Evolutionary conservation across 208 protist genomes (phyloP), one percentile per base, ranked within the genome.

Genomic region (Acanthamoeba triangularis): DNA sequence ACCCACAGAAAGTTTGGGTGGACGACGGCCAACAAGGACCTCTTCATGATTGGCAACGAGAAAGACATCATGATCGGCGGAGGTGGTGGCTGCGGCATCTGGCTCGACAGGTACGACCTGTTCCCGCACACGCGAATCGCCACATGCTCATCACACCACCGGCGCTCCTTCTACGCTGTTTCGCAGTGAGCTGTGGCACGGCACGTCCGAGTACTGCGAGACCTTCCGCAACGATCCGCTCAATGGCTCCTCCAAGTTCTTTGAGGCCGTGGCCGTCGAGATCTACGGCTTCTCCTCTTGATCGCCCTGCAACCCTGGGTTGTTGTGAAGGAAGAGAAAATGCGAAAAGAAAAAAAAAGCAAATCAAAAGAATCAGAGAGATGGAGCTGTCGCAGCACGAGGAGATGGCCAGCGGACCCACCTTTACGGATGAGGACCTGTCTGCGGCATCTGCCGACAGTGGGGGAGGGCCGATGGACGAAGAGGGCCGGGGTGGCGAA

Each of bases 1-100:
- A n/a, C n/a, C n/a, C n/a, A n/a, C 54, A 67, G 82, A 23, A 56
- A 90, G n/a, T 65, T 49, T 67, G 52, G 82, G 16, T 65, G 52
- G 52, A 65, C 44, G 5, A 28, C 52, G 47, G 33, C 52, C 11
- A 90, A 90, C 82, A 90, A 61, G 52, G 82, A 90, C n/a, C 37
- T 90, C 13, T 90, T 90, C 82, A 90, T 90, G 82, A 90, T 90
- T 10, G 82, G 82, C 44, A 65, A 90, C n/a, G 82, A 90, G 52
- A 90, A 65, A n/a, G 82, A 44, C 14, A 8, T 90, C 44, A 90
- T 56, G 30, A 41, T 90, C 52, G 82, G 82, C 8, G 82, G 82
- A 25, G 82, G 82, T 5, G 82, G 52, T 6, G 82, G 54, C 2
- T 18, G 82, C 41, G 72, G 35, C 72, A 80, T 80, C 41, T 80